Evolutionary conservation across 2,329 filamentous ascomycete genomes (phyloP), one percentile per base, ranked within the genome.

Genomic region (Byssoonygena ceratinophila): DNA sequence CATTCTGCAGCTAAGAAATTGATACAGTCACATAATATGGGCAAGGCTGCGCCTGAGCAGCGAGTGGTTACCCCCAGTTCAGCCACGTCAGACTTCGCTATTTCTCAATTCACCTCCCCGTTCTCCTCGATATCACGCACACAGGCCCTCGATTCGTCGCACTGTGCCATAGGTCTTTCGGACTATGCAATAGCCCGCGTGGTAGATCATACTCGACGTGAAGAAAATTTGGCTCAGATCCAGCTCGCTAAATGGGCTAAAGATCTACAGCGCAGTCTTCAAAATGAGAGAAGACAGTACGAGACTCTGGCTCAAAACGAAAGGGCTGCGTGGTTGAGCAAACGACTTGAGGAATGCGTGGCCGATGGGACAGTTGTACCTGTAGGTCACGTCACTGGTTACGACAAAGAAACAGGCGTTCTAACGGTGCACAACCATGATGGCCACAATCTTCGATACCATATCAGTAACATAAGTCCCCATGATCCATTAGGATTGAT

Each of bases 1-100:
- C 84, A 97, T 66, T 78, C 83, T 0, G 83, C 88, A 1, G 88
- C 88, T 1, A 83, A 84, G 64, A 96, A 95, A 65, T 84, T 87
- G 57, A 68, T 94, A 11, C 74, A 79, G 47, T 92, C 86, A 84
- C 77, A 82, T 51, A 73, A 71, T 44, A 53, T 9, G 50, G 51
- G 27, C 45, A 54, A 44, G 27, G 52, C 18, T 53, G 46, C 9
- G 43, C 37, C 27, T 54, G 46, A 47, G 59, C 45, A 52, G 43
- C 16, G 36, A 43, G n/a, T 32, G 22, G 34, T 18, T 31, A 52
- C 39, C 43, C 23, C 44, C 16, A 41, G n/a, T 22, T 43, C 62
- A 67, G n/a, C 7, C 64, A 63, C 58, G 22, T 39, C 31, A 23
- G 22, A 64, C 57, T 46, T 67, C 60, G 4, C 63, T 56, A 50